Evolutionary conservation across 352 stramenopile species (phyloP).

Genomic region (Globisporangium abappressorium): DNA sequence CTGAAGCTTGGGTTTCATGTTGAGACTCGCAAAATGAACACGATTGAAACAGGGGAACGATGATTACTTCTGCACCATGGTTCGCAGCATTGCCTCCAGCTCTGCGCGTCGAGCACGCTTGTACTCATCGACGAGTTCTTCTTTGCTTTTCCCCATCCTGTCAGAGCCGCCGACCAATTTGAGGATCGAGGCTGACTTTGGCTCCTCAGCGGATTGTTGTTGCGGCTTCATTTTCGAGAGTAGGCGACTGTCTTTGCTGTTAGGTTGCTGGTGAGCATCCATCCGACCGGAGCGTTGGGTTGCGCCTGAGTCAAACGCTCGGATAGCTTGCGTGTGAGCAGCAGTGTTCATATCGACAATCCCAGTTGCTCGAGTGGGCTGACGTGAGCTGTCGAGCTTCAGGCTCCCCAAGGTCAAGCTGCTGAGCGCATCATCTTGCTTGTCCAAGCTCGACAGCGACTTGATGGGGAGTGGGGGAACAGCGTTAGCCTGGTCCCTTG

Average conservation of each 20-base stretch:
- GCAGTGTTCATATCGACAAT: not conserved
- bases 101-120: conserved; percentile 59
- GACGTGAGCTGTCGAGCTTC: conserved; percentile 12
- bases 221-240: conserved; percentile 8
- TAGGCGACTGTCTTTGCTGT: not conserved
- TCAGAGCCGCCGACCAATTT: conserved; percentile 46
- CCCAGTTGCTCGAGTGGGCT: conserved; percentile 2
- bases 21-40: conserved; percentile 4
- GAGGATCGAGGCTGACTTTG: conserved; percentile 48
- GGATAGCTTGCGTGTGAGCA: not conserved
- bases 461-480: not conserved
- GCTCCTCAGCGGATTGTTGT: conserved; percentile 3
- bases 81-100: conserved; percentile 64
- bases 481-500: not conserved
- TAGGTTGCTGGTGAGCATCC: conserved; percentile 1
- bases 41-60: not conserved
- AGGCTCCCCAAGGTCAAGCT: conserved; percentile 2
- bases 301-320: not conserved
- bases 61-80: conserved; percentile 51
- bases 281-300: not conserved
- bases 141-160: conserved; percentile 40
- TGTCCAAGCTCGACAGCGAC: not conserved
- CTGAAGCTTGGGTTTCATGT: not conserved
- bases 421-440: conserved; percentile 12
- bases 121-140: conserved; percentile 60